A percentile compares a stretch with the other conserved stretches of the same genome.
Evolutionary conservation across 2,329 filamentous ascomycete genomes (phyloP).

Genomic region (Myriosclerotinia curreyana): DNA sequence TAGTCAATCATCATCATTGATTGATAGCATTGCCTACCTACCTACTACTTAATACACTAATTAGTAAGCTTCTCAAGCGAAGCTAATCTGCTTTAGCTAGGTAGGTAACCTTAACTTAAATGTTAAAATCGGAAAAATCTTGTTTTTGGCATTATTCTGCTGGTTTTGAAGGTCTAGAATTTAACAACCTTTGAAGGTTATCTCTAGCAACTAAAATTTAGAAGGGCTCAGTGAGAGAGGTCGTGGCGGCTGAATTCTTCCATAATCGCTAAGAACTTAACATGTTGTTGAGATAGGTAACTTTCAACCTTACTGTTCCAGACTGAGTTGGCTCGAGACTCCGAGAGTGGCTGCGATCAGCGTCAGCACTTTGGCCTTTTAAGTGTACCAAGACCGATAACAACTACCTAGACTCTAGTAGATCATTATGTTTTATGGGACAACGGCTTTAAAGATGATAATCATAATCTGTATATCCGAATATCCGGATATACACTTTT

Average conservation of each 20-base stretch:
- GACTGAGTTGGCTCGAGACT: not conserved
- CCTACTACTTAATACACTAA: not conserved
- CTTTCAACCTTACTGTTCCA: not conserved
- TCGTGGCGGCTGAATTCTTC: not conserved
- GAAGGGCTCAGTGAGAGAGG: not conserved
- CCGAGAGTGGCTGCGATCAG: not conserved
- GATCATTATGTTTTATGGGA: not conserved
- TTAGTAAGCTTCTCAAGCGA: not conserved
- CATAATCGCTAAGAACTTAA: not conserved
- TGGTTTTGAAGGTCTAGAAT: not conserved
- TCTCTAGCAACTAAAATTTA: not conserved
- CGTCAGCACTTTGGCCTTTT: not conserved
- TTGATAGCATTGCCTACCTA: no score
- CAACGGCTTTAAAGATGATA: not conserved
- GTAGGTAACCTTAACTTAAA: not conserved
- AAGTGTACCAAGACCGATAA: not conserved
- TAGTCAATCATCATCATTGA: conserved; percentile 13
- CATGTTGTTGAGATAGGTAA: not conserved
- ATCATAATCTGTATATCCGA: not conserved
- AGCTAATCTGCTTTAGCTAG: no score
- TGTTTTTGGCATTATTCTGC: not conserved
- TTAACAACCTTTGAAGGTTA: not conserved
- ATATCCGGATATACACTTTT: not conserved
- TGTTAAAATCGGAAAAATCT: not conserved
- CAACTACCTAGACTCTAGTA: no score